Base-by-base conservation (phyloP, 2,329 filamentous ascomycete genomes). In the Plectosphaerella sp. region DNA sequence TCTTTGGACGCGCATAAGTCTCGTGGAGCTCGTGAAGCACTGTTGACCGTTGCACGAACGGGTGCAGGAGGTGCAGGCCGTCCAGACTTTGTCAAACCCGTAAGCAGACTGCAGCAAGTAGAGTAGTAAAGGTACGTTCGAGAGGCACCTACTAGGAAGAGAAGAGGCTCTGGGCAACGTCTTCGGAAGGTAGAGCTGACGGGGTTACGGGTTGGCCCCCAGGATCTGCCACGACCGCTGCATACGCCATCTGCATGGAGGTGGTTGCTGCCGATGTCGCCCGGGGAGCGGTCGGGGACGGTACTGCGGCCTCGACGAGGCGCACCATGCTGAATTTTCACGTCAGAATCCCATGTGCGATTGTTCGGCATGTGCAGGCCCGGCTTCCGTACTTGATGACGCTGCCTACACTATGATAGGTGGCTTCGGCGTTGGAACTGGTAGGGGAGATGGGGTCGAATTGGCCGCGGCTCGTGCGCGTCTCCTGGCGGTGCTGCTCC, bases 261-360 rank as follows among this genome's bases (percentile, higher is more conserved):
- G 22, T 22, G 22, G 43, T 3, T 18, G 18, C 12, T 16, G 5
- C 22, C 22, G 22, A 22, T 22, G 22, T 5, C 22, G 22, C 3
- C 22, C 28, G 35, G 35, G 20, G 15, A 8, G 11, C 16, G 15
- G 25, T 36, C 5, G 10, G 11, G 6, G 25, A 48, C 12, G 46
- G 33, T 10, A 48, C 28, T 11, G 46, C 46, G n/a, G 46, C 46
- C 46, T 48, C 46, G 35, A 48, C 46, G 11, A 48, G 11, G n/a
- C 46, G 46, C 18, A 25, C 46, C 24, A 48, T 48, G 35, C 46
- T 48, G 25, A 5, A 3, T 22, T 10, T 12, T 7, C 16, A 37
- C 5, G 25, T 47, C 12, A 47, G 37, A 39, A 12, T 14, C 5
- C 15, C 16, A 7, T 39, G 15, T 3, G 4, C 37, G 10, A 39